Conservation (phyloP, 1,139 yeast species). For the Nadsonia commutata region DNA sequence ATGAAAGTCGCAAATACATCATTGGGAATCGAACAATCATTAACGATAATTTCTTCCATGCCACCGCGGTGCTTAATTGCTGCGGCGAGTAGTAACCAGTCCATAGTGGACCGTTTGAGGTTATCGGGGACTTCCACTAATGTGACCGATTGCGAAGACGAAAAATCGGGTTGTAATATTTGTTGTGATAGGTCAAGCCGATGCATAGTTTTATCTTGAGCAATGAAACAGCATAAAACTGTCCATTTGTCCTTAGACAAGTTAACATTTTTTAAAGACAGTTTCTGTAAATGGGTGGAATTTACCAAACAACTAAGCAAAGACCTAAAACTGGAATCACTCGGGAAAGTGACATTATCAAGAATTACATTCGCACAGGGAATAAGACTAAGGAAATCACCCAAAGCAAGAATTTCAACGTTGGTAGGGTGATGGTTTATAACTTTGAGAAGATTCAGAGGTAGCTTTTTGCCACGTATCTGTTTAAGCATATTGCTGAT, state of each 20-base stretch:
- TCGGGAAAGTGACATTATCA: constrained; percentile 69
- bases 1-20: constrained; percentile 34
- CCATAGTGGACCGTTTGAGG: constrained; percentile 44
- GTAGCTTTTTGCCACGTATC: constrained; percentile 58
- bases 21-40: constrained; percentile 57
- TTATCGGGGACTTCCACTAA: constrained; percentile 6
- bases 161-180: constrained; percentile 10
- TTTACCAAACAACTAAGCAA: constrained; percentile 47
- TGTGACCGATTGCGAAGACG: constrained; percentile 1
- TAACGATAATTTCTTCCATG: constrained; percentile 66
- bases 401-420: constrained; percentile 74
- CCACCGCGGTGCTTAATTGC: constrained; percentile 51
- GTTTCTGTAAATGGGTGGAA: constrained; percentile 47
- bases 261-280: constrained; percentile 67
- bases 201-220: constrained; percentile 39
- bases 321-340: constrained; percentile 66
- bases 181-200: constrained; percentile 45
- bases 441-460: constrained; percentile 62
- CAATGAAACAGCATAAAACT: constrained; percentile 54
- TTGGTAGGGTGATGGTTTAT: constrained; percentile 84
- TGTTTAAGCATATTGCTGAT: constrained; percentile 85
- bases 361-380: constrained; percentile 68
- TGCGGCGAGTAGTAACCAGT: constrained; percentile 59
- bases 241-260: constrained; percentile 63
- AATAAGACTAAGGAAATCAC: constrained; percentile 74